A percentile compares a stretch with the other conserved stretches of the same genome.
phyloP scores from a whole-genome alignment of 306 rosid genomes.

The Fragaria vesca region DNA sequence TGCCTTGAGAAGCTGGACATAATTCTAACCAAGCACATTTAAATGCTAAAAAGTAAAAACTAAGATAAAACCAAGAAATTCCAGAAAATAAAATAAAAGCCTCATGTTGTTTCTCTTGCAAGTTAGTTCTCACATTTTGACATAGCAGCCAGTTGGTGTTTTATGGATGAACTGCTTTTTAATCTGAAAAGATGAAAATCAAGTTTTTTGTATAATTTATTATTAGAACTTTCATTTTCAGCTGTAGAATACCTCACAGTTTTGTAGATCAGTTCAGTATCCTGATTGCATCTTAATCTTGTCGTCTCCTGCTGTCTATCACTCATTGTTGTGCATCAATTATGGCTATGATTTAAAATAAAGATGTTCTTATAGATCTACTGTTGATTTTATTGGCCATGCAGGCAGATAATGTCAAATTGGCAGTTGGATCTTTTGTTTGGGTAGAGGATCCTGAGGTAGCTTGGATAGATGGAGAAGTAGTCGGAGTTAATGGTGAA shows the following conservation, averaged over 20 bases:
- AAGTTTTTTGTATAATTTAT: not conserved
- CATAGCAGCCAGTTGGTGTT: not conserved
- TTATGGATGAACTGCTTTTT: not conserved
- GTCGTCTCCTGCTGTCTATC: not conserved
- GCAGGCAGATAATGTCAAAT: conserved; percentile 61
- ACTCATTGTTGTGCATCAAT: not conserved
- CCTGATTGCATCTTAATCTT: not conserved
- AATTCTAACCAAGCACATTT: not conserved
- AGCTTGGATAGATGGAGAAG: conserved; percentile 88
- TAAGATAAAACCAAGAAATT: not conserved
- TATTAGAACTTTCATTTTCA: not conserved
- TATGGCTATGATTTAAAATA: conserved; percentile 6
- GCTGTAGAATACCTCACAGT: not conserved
- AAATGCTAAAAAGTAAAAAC: not conserved
- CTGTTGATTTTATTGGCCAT: conserved; percentile 31
- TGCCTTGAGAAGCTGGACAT: not conserved
- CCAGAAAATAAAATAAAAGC: not conserved
- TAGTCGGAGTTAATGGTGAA: conserved; percentile 44
- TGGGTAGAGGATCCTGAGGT: conserved; percentile 75
- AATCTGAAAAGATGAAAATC: not conserved
- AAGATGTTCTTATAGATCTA: conserved; percentile 7
- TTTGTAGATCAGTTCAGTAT: not conserved
- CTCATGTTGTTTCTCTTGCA: not conserved
- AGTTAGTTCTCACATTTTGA: not conserved
- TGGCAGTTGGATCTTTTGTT: conserved; percentile 59